Evolutionary conservation across 2,329 filamentous ascomycete species (phyloP), one percentile per base, ranked within the genome.

Genomic region (Fusarium napiforme): DNA sequence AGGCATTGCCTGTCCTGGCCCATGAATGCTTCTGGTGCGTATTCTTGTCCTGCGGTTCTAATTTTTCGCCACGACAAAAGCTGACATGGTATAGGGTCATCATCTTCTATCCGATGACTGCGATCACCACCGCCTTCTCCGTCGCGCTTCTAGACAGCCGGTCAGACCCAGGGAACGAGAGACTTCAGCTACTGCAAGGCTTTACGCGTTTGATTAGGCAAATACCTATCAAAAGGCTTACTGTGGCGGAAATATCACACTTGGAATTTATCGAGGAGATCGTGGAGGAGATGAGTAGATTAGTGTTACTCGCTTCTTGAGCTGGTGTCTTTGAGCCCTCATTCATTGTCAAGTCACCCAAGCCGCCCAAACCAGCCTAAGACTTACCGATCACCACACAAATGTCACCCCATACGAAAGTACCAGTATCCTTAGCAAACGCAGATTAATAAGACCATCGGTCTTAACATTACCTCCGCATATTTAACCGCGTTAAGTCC

Each of bases 401-500:
- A 28, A 15, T 7, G 10, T 0, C 7, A n/a, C 28, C 7, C 9
- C 5, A 12, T 53, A 52, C 18, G 28, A 28, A 21, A 19, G 21
- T 10, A 2, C 12, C 9, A 21, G 12, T 14, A 15, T 2, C 3
- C 12, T 39, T 18, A 28, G 16, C 2, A 23, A 6, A n/a, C 5
- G 14, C 19, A 46, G 6, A 19, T 32, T 9, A 32, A 15, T 14
- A 19, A 30, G 4, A 0, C 16, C 5, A 19, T 2, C 60, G 67
- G 67, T 2, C 12, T 64, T 69, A 70, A 70, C 6, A 30, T 28
- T 73, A 73, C 55, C 19, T 57, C 66, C 71, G 70, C 9, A 4
- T 23, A 2, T 26, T 45, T 28, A 39, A 57, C 49, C 9, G 39
- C 12, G 43, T 57, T 50, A 57, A 68, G 30, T 68, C 65, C 50